A percentile compares a stretch with the other conserved stretches of the same genome.
These are phyloP conservation scores for Evernia prunastri DNA, from an alignment of 495 filamentous ascomycete genomes.

Conservation along the genomic window DNA sequence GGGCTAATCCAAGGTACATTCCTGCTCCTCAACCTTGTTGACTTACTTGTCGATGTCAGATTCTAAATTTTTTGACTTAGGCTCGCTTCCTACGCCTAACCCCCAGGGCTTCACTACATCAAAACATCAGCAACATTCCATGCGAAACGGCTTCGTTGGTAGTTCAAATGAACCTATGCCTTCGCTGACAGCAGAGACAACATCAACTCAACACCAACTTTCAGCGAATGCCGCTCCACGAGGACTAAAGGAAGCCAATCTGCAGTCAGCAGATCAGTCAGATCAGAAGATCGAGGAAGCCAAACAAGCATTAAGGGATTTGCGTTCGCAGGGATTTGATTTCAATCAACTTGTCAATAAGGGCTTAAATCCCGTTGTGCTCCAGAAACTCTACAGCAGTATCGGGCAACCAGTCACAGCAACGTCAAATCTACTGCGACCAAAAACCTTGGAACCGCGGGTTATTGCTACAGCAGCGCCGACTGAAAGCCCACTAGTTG, in stretches of 20 bases:
- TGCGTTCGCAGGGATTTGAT: conserved; percentile 58
- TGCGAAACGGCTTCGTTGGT: not conserved
- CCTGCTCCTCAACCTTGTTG: not conserved
- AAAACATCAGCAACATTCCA: not conserved
- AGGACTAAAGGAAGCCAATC: not conserved
- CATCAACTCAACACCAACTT: not conserved
- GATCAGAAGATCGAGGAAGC: conserved; percentile 34
- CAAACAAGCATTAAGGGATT: conserved; percentile 57
- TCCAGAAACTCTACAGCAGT: conserved; percentile 59
- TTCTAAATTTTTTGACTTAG: not conserved
- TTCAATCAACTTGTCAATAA: conserved; percentile 65
- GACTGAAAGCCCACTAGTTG: not conserved
- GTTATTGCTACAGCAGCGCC: not conserved
- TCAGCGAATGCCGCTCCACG: not conserved
- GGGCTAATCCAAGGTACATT: not conserved
- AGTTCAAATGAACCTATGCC: not conserved
- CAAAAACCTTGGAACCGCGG: conserved; percentile 10
- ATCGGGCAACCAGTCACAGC: conserved; percentile 47
- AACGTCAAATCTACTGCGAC: conserved; percentile 10
- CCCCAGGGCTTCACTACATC: not conserved
- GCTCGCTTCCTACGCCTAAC: not conserved
- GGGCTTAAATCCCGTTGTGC: conserved; percentile 56
- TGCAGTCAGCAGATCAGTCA: not conserved
- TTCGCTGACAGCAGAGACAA: not conserved
- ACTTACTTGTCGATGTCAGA: not conserved